A percentile compares a stretch with the other conserved stretches of the same genome.
phyloP scores from a whole-genome alignment of 345 rosid genomes.

The Lumnitzera racemosa region DNA sequence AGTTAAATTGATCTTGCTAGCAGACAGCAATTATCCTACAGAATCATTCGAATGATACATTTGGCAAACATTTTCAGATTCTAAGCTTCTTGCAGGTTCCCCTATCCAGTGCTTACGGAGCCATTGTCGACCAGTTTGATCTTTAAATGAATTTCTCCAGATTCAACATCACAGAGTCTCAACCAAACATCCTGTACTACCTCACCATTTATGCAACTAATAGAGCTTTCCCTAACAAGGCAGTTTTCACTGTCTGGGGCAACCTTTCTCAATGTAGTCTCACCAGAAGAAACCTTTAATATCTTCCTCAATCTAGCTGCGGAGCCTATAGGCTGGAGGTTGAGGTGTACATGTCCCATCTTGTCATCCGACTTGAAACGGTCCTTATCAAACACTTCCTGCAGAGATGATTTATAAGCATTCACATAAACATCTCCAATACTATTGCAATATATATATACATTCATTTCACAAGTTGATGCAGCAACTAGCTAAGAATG shows the following conservation, averaged over 20 bases:
- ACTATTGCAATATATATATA: no score
- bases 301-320: slow-evolving; percentile 79
- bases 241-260: slow-evolving; percentile 80
- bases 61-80: no score
- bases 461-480: no score
- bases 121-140: slow-evolving; percentile 48
- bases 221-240: slow-evolving; percentile 71
- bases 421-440: no score
- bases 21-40: no score
- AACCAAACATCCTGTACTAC: slow-evolving; percentile 89
- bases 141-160: slow-evolving; percentile 90
- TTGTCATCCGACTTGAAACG: slow-evolving; percentile 97
- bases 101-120: slow-evolving; percentile 9
- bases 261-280: slow-evolving; percentile 70
- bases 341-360: slow-evolving; percentile 86
- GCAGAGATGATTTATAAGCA: slow-evolving; percentile 4
- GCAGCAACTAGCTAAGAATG: no score
- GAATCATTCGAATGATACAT: no score
- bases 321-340: slow-evolving; percentile 79
- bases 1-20: no score
- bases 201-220: slow-evolving; percentile 62
- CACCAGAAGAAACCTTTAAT: slow-evolving; percentile 59
- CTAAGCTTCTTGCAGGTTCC: no score
- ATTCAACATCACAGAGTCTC: slow-evolving; percentile 72
- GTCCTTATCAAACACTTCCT: slow-evolving; percentile 98